Percentiles rank a stretch among this genome's conserved stretches.
Conservation (phyloP, 495 filamentous ascomycete genomes). For the Parmelia sp. region DNA sequence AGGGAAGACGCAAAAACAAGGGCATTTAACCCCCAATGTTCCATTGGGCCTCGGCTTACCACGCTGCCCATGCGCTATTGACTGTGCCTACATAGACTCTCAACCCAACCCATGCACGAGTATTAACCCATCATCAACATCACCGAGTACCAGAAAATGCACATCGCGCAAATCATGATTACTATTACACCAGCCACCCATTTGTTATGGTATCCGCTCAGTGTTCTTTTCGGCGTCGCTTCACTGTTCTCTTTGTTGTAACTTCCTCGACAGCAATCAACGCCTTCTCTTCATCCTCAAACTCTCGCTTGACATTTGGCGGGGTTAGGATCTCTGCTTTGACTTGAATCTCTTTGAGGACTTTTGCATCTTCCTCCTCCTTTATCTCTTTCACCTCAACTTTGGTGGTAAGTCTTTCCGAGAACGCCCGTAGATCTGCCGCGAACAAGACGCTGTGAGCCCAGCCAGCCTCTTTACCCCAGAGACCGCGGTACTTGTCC, state of each 20-base stretch:
- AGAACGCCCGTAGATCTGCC: slow-evolving; percentile 82
- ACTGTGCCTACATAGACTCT: not conserved
- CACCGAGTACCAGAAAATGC: not conserved
- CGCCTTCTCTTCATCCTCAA: slow-evolving; percentile 27
- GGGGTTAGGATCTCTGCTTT: slow-evolving; percentile 24
- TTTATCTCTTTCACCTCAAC: slow-evolving; percentile 40
- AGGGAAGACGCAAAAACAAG: not conserved
- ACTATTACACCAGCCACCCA: slow-evolving; percentile 38
- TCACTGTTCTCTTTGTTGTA: slow-evolving; percentile 15
- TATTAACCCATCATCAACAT: not conserved
- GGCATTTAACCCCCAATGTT: not conserved
- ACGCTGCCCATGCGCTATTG: not conserved
- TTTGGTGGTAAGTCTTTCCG: slow-evolving; percentile 47
- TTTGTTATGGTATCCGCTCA: slow-evolving; percentile 42
- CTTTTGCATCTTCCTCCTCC: slow-evolving; percentile 29
- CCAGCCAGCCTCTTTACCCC: slow-evolving; percentile 95
- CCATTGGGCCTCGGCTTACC: not conserved
- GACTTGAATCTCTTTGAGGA: slow-evolving; percentile 26
- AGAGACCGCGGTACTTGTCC: slow-evolving; percentile 81
- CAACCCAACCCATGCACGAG: not conserved
- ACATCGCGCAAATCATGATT: not conserved
- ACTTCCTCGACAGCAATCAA: slow-evolving; percentile 27
- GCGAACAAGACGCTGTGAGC: slow-evolving; percentile 96
- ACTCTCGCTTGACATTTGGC: slow-evolving; percentile 31
- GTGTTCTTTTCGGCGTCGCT: slow-evolving; percentile 21